These are phyloP conservation scores for Chytridium lagenaria DNA, from an alignment of 371 early-diverging fungal genomes.

Conservation along the genomic window DNA sequence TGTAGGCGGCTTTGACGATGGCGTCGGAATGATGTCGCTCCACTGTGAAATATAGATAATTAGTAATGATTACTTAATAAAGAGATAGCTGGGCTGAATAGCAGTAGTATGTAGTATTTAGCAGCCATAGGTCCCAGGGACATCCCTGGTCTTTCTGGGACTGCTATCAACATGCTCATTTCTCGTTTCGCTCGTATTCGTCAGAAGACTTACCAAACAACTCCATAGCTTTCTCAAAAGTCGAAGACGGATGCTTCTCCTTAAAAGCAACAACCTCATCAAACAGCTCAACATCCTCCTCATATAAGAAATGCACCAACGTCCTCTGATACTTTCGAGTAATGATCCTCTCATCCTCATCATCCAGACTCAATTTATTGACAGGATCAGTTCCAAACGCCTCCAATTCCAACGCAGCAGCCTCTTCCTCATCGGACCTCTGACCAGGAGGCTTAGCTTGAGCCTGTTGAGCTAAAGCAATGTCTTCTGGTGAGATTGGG, in stretches of 20 bases:
- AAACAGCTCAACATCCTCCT: constrained; percentile 31
- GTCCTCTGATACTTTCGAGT: constrained; percentile 3
- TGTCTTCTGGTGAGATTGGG: neutral
- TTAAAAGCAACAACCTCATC: constrained; percentile 30
- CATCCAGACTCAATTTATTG: neutral
- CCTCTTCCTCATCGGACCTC: neutral
- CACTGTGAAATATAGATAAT: constrained; percentile 22
- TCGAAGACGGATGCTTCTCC: constrained; percentile 4
- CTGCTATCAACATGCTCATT: no score
- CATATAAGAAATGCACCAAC: constrained; percentile 29
- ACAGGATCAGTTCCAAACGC: neutral
- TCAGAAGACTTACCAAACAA: constrained; percentile 16
- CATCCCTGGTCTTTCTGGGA: no score
- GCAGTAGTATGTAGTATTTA: no score
- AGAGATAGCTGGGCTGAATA: no score
- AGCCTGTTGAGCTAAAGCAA: neutral
- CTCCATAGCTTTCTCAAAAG: neutral
- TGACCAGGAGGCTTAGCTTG: neutral
- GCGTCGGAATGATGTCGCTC: constrained; percentile 37
- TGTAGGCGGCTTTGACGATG: constrained; percentile 40
- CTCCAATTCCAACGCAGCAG: neutral
- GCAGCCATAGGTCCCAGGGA: no score
- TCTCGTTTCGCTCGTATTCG: neutral
- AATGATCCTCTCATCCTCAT: constrained; percentile 4
- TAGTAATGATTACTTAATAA: no score